phyloP scores from a whole-genome alignment of 1,284 basidiomycete species.

The Takashimella koratensis region DNA sequence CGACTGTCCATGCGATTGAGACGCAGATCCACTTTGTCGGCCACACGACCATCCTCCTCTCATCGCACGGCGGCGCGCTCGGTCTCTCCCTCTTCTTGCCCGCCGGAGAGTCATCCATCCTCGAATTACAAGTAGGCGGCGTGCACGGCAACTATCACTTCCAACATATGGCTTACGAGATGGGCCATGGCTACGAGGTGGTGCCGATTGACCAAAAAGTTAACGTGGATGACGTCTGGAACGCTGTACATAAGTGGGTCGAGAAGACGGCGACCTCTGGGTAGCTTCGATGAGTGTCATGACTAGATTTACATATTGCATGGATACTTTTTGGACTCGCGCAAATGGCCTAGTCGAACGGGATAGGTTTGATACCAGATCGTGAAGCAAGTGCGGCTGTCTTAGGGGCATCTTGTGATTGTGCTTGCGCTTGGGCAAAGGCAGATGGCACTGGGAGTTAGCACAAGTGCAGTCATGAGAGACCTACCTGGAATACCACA shows the following conservation, averaged over 20 bases:
- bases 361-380: conserved; percentile 70
- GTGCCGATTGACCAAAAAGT: conserved; percentile 23
- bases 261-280: background rate
- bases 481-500: conserved; percentile 69
- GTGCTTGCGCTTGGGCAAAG: conserved; percentile 67
- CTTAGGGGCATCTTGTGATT: conserved; percentile 47
- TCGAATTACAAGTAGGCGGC: conserved; percentile 36
- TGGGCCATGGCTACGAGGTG: conserved; percentile 27
- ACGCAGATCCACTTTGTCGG: conserved; percentile 42
- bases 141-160: conserved; percentile 39
- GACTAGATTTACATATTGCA: background rate
- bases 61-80: conserved; percentile 41
- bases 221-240: conserved; percentile 35
- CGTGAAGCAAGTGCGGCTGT: conserved; percentile 45
- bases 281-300: background rate
- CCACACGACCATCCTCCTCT: conserved; percentile 33
- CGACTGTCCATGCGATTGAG: conserved; percentile 37
- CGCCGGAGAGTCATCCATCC: conserved; percentile 27
- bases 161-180: conserved; percentile 39
- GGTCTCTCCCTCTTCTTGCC: conserved; percentile 42
- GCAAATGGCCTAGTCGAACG: conserved; percentile 60
- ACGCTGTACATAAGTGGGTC: conserved; percentile 14
- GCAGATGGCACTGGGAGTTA: conserved; percentile 61
- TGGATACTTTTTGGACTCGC: background rate
- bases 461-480: background rate